These are phyloP conservation scores for Mollisiaceae sp. DNA, from an alignment of 2,329 filamentous ascomycete genomes.

Conservation along the genomic window DNA sequence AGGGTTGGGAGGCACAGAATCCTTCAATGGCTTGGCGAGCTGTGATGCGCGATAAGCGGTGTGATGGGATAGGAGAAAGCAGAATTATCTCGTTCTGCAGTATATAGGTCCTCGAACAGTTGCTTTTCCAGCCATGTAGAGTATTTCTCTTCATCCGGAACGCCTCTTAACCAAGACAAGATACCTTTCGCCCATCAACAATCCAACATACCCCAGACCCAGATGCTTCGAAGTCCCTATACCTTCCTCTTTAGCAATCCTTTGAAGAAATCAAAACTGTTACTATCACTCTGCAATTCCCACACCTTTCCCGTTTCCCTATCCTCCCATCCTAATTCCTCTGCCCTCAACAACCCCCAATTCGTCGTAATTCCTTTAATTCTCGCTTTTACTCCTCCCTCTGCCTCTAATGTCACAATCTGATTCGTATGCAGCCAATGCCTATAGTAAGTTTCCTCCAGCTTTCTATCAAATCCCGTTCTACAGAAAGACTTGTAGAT, in stretches of 20 bases:
- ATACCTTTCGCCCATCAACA: neutral
- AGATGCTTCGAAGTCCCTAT: no score
- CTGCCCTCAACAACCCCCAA: constrained; percentile 84
- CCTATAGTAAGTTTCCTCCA: constrained; percentile 79
- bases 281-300: constrained; percentile 92
- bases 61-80: neutral
- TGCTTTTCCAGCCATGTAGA: neutral
- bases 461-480: constrained; percentile 72
- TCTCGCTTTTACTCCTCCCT: constrained; percentile 74
- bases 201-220: neutral
- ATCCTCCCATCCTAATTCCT: constrained; percentile 79
- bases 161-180: neutral
- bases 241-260: constrained; percentile 81
- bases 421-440: constrained; percentile 86
- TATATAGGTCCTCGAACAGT: neutral
- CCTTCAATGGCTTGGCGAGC: neutral
- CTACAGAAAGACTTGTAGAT: constrained; percentile 77
- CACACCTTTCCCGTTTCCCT: constrained; percentile 77
- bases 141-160: neutral
- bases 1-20: neutral
- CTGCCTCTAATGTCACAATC: constrained; percentile 75
- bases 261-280: constrained; percentile 97
- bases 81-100: neutral
- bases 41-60: neutral
- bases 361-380: constrained; percentile 91